Evolutionary conservation across 495 filamentous ascomycete genomes (phyloP).

Genomic region (Xylaria telfairii): DNA sequence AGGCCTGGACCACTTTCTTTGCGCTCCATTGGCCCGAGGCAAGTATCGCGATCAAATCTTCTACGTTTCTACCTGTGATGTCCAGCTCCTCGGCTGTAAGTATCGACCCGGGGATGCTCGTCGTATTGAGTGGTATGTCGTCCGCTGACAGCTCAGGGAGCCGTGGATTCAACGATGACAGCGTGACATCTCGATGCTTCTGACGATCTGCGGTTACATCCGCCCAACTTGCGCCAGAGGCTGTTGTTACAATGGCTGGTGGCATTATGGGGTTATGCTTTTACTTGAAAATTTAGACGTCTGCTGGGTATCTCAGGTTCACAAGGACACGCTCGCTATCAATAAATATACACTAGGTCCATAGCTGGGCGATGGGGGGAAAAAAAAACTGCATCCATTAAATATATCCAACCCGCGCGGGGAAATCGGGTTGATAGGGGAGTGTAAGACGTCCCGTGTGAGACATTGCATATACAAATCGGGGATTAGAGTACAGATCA

Average conservation of each 20-base stretch:
- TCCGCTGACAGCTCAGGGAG: conserved; percentile 41
- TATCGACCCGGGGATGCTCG: conserved; percentile 46
- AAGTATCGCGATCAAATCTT: conserved; percentile 47
- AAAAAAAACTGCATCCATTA: background rate
- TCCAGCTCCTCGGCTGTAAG: conserved; percentile 58
- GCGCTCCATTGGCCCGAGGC: conserved; percentile 45
- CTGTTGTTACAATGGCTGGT: conserved; percentile 43
- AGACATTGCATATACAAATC: conserved; percentile 1
- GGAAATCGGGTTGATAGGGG: background rate
- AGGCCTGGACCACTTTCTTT: conserved; percentile 54
- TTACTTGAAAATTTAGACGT: background rate
- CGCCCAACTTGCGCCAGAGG: conserved; percentile 51
- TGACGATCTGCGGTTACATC: conserved; percentile 52
- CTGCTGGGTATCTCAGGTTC: background rate
- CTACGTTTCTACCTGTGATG: conserved; percentile 60
- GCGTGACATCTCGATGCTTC: conserved; percentile 50
- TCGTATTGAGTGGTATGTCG: conserved; percentile 49
- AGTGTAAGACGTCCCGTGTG: background rate
- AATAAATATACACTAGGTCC: background rate
- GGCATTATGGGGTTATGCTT: conserved; percentile 25
- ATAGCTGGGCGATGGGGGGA: background rate
- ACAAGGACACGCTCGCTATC: background rate
- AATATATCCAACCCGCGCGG: background rate
- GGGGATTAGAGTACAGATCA: background rate
- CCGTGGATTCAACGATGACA: conserved; percentile 42